Evolutionary conservation across 306 rosid species (phyloP).

Genomic region (Lathyrus oleraceus): DNA sequence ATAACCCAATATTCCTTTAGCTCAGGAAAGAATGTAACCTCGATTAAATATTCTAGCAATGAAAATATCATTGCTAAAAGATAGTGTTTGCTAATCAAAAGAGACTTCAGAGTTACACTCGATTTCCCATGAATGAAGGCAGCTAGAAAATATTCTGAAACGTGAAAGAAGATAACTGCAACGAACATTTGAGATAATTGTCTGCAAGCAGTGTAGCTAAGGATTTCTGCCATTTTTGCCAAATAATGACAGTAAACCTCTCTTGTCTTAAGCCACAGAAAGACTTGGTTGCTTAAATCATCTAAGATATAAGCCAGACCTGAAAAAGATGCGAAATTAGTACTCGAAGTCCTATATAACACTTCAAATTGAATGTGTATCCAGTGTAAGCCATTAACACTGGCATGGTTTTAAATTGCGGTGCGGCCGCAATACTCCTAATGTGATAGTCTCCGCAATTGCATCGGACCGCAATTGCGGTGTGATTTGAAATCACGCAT

Average conservation of each 20-base stretch:
- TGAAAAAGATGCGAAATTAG: constrained; percentile 41
- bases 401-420: no score
- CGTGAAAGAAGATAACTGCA: constrained; percentile 68
- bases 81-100: constrained; percentile 70
- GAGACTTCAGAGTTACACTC: constrained; percentile 64
- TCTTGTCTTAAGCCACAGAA: constrained; percentile 33
- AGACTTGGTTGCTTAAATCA: constrained; percentile 29
- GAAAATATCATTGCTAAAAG: constrained; percentile 72
- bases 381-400: background rate
- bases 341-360: background rate
- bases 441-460: no score
- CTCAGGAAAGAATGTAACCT: constrained; percentile 57
- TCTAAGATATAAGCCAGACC: constrained; percentile 36
- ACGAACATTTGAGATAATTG: constrained; percentile 68
- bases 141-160: constrained; percentile 77
- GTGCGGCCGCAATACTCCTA: no score
- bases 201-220: constrained; percentile 59
- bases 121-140: constrained; percentile 62
- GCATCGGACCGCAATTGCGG: no score
- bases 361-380: no score
- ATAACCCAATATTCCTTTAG: constrained; percentile 72
- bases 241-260: constrained; percentile 33
- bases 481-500: no score
- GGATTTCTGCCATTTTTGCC: constrained; percentile 59
- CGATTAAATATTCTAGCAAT: constrained; percentile 65